phyloP scores from a whole-genome alignment of 768 basidiomycete genomes.

The Amanita pseudoporphyria region DNA sequence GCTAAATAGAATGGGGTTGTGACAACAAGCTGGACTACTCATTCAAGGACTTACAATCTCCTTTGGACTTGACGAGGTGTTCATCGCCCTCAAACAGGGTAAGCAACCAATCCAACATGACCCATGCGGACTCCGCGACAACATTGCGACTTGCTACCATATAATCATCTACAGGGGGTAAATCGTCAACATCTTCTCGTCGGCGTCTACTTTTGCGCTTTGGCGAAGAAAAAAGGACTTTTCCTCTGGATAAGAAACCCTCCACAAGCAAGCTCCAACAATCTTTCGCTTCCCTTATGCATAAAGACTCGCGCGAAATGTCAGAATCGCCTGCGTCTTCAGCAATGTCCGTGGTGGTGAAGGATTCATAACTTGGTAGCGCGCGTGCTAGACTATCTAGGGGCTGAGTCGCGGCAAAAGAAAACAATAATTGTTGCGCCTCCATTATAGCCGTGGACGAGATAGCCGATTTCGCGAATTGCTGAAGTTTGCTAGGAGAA shows the following conservation, averaged over 20 bases:
- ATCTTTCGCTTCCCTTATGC: conserved; percentile 42
- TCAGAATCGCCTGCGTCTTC: conserved; percentile 43
- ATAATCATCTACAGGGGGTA: conserved; percentile 5
- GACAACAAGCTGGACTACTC: conserved; percentile 21
- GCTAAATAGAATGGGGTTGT: conserved; percentile 9
- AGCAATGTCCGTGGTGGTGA: conserved; percentile 9
- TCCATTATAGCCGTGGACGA: conserved; percentile 36
- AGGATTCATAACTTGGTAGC: conserved; percentile 38
- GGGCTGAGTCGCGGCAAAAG: conserved; percentile 47
- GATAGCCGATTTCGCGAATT: conserved; percentile 26
- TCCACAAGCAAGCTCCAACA: conserved; percentile 56
- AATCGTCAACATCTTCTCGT: conserved; percentile 17
- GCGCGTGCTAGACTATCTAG: conserved; percentile 44
- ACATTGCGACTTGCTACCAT: conserved; percentile 16
- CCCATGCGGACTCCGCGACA: conserved; percentile 61
- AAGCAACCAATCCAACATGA: conserved; percentile 60
- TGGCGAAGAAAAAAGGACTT: conserved; percentile 17
- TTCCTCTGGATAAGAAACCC: conserved; percentile 35
- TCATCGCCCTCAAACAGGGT: conserved; percentile 64
- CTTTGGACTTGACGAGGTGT: conserved; percentile 13
- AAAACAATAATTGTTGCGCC: conserved; percentile 44
- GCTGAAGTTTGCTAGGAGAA: conserved; percentile 42
- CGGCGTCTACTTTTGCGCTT: conserved; percentile 28
- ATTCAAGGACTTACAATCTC: conserved; percentile 19
- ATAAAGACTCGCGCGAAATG: conserved; percentile 43